Evolutionary conservation across 495 filamentous ascomycete genomes (phyloP), one percentile per base, ranked within the genome.

Genomic region (Lophiostoma macrostomum): DNA sequence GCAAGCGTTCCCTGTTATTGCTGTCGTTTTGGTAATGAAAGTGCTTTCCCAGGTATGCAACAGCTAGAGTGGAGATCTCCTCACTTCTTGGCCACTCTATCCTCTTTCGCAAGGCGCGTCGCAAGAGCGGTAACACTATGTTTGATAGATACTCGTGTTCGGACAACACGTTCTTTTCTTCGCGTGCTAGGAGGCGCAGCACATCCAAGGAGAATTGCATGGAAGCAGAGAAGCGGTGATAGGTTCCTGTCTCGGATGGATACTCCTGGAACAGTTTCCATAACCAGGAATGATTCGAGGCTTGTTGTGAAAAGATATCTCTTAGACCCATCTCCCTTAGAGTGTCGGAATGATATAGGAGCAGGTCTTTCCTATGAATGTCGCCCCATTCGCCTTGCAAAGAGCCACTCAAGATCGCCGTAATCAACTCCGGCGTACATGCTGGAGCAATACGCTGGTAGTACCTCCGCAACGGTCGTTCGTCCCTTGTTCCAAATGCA

Each of bases 191-290:
- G 8, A 24, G n/a, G 11, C 39, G 29, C 22, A 60, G 41, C 12
- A 60, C 22, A 1, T 46, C 31, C 2, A 54, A 27, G 10, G 50
- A 55, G 40, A 60, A 60, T 14, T 44, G 29, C 57, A 60, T 55
- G 7, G 57, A 60, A 1, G 51, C 57, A 18, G 57, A 60, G 24
- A 60, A 50, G 10, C 50, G 36, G 7, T 27, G 16, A 10, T 29
- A 23, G 20, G n/a, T 8, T 20, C 28, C 51, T 8, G 35, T n/a
- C 6, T 34, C 12, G 8, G 50, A 24, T 13, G 50, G 57, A 5
- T 16, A 39, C 16, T 18, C 18, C 22, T 18, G 1, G 16, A 46
- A 19, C 0, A 60, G 31, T 44, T 20, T 19, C 1, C 13, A 1
- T 18, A 55, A 38, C 31, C 32, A 45, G 3, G 23, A 10, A 13